Evolutionary conservation across 352 stramenopile genomes (phyloP).

Genomic region (Aphanomyces euteiches): DNA sequence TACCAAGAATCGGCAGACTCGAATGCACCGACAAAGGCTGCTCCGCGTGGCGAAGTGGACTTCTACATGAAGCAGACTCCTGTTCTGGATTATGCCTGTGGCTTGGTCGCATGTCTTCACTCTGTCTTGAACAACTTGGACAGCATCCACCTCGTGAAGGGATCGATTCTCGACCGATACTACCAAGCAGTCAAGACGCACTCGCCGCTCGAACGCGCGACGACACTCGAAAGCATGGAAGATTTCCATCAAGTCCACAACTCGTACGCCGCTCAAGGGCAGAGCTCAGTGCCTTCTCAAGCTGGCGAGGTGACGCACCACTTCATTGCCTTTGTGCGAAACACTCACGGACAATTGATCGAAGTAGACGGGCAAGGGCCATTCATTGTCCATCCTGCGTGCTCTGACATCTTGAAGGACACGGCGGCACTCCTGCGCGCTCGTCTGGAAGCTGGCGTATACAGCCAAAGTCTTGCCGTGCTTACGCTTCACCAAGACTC

Average conservation of each 20-base stretch:
- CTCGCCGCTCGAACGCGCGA: constrained; percentile 11
- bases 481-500: constrained; percentile 26
- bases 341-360: constrained; percentile 18
- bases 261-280: constrained; percentile 6
- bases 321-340: constrained; percentile 28
- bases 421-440: constrained; percentile 16
- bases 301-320: constrained; percentile 28
- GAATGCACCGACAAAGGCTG: neutral
- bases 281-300: neutral
- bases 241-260: constrained; percentile 30
- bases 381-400: constrained; percentile 11
- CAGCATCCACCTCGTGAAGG: constrained; percentile 3
- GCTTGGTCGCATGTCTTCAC: constrained; percentile 27
- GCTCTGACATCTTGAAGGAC: constrained; percentile 16
- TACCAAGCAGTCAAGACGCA: constrained; percentile 18
- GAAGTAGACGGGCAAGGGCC: constrained; percentile 26
- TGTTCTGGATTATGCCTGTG: constrained; percentile 27
- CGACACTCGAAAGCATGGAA: constrained; percentile 25
- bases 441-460: constrained; percentile 16
- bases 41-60: neutral
- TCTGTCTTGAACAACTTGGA: constrained; percentile 26
- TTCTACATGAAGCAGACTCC: constrained; percentile 31
- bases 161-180: constrained; percentile 25
- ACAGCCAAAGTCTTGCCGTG: constrained; percentile 28
- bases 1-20: constrained; percentile 7